Evolutionary conservation across 2,329 filamentous ascomycete species (phyloP), one percentile per base, ranked within the genome.

Genomic region (Neofusicoccum parvum): DNA sequence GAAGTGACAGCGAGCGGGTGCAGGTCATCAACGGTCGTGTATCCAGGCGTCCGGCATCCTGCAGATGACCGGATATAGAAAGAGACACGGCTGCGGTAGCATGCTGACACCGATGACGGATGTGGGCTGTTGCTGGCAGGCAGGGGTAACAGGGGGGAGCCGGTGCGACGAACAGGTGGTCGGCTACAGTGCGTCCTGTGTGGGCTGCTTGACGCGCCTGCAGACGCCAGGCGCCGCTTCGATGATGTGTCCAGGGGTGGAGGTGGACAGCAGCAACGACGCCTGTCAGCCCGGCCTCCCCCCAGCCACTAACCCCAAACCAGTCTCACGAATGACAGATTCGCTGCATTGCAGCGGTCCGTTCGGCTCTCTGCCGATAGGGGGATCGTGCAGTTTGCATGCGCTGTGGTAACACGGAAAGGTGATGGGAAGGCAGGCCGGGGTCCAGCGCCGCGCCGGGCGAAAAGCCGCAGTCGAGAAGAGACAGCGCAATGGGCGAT

Each of bases 381-480:
- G 56, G 37, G 56, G 56, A 36, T 59, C 41, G 56, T 59, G 56
- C 56, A 59, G 27, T 48, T 58, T 39, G 56, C 56, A 59, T 59
- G 41, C 27, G 23, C 43, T 34, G 9, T 15, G n/a, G 56, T 59
- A 17, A 48, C 56, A 59, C 56, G 7, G 41, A 6, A 37, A 37
- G 12, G 32, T 37, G 56, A 59, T 59, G 20, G 56, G 6, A 53
- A 15, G 23, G n/a, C 15, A 9, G 3, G 41, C 6, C 15, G 14
- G 50, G n/a, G 50, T 15, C 32, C 14, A 32, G 37, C 7, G 23
- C 48, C 14, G 48, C 9, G 11, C 20, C 53, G 23, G 23, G 23
- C 23, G 23, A 36, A 45, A 27, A 43, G 36, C 36, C 43, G 53
- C 51, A 37, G 32, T 39, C 17, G 11, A 12, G 9, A 51, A 27